Conservation (phyloP, 768 basidiomycete species). For the Strobilomyces dryophilus region DNA sequence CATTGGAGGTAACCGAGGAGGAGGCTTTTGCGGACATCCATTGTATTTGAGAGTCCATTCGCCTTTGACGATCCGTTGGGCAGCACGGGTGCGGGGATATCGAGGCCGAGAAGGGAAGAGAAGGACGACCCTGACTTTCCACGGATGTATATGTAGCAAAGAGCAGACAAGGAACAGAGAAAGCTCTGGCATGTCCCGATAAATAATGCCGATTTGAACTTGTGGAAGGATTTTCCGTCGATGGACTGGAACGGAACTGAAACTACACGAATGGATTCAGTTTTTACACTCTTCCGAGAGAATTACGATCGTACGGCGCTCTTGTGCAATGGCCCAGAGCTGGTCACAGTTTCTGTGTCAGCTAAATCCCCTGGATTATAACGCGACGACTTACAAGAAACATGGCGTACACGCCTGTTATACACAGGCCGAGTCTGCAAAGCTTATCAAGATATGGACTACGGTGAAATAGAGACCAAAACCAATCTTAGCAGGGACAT, state of each 20-base stretch:
- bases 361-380: neutral
- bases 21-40: slow-evolving; percentile 40
- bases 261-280: slow-evolving; percentile 40
- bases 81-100: slow-evolving; percentile 22
- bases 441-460: neutral
- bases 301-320: slow-evolving; percentile 59
- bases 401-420: slow-evolving; percentile 88
- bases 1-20: slow-evolving; percentile 78
- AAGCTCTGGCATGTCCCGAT: slow-evolving; percentile 83
- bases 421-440: slow-evolving; percentile 65
- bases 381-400: slow-evolving; percentile 63
- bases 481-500: slow-evolving; percentile 28
- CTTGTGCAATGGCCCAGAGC: slow-evolving; percentile 94
- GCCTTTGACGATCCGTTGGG: too few relatives aligned
- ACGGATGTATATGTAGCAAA: slow-evolving; percentile 69
- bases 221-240: slow-evolving; percentile 57
- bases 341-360: slow-evolving; percentile 28
- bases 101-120: slow-evolving; percentile 59
- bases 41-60: too few relatives aligned
- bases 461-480: neutral
- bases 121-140: slow-evolving; percentile 52
- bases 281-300: neutral
- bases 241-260: slow-evolving; percentile 79
- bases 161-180: slow-evolving; percentile 70
- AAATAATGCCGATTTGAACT: slow-evolving; percentile 83